These are phyloP conservation scores for Calendula officinalis DNA, from an alignment of 129 eudicot species.

Conservation along the genomic window DNA sequence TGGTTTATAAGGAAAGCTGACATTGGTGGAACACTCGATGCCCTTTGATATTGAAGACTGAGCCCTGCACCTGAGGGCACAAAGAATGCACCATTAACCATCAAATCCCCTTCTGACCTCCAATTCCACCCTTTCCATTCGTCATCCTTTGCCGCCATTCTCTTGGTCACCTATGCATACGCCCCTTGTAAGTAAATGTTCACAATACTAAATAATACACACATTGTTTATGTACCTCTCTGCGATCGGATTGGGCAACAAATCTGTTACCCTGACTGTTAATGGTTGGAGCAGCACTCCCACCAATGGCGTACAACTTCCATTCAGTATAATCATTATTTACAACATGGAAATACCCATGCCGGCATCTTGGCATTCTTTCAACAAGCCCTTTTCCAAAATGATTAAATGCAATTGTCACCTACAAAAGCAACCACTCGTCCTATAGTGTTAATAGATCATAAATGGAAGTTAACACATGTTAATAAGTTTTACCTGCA, in stretches of 20 bases:
- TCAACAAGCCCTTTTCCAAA: constrained; percentile 74
- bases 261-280: constrained; percentile 94
- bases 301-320: constrained; percentile 91
- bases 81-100: constrained; percentile 94
- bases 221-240: constrained; percentile 55
- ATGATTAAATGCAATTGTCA: constrained; percentile 86
- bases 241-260: constrained; percentile 58
- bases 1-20: constrained; percentile 69
- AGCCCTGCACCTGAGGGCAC: constrained; percentile 82
- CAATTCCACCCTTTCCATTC: constrained; percentile 88
- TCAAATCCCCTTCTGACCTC: constrained; percentile 75
- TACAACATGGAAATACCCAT: constrained; percentile 90
- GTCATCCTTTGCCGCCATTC: constrained; percentile 59
- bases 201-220: not conserved
- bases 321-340: constrained; percentile 85
- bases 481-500: constrained; percentile 61
- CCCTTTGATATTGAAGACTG: constrained; percentile 48
- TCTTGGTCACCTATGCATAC: constrained; percentile 65
- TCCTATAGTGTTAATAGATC: not conserved
- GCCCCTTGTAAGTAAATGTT: not conserved
- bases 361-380: constrained; percentile 88
- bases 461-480: not conserved
- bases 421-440: constrained; percentile 32
- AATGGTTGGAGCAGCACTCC: constrained; percentile 90
- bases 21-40: constrained; percentile 68